phyloP scores from a whole-genome alignment of 257 asterid genomes.

The Solanum gracilifrons region DNA sequence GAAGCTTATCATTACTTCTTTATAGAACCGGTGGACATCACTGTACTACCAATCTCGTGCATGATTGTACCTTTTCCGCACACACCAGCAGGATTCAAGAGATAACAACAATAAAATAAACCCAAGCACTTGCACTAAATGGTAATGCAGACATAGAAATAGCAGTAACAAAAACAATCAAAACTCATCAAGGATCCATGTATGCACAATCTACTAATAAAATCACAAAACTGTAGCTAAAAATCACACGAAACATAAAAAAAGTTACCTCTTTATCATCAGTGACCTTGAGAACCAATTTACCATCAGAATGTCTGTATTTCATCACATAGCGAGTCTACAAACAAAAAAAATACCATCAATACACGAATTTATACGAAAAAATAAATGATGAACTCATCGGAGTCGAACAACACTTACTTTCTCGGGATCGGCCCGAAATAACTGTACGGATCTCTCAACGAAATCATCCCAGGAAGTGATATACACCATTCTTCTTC shows the following conservation, averaged over 20 bases:
- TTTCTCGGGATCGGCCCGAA: slow-evolving; percentile 62
- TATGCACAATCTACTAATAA: background rate
- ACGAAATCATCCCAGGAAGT: slow-evolving; percentile 76
- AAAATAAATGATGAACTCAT: background rate
- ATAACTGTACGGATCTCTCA: slow-evolving; percentile 58
- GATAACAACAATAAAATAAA: background rate
- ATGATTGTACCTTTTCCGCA: background rate
- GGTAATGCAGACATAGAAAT: background rate
- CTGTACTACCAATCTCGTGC: background rate
- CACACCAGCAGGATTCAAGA: background rate
- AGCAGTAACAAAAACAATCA: background rate
- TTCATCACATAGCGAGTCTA: slow-evolving; percentile 86
- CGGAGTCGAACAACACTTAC: slow-evolving; percentile 14
- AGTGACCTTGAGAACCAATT: slow-evolving; percentile 87
- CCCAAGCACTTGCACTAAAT: background rate
- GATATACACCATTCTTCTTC: slow-evolving; percentile 48
- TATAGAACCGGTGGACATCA: background rate
- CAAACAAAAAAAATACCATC: background rate
- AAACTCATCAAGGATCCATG: background rate
- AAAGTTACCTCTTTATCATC: slow-evolving; percentile 56
- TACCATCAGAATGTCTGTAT: slow-evolving; percentile 81
- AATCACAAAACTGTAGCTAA: background rate
- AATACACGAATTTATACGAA: background rate
- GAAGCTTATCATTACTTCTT: background rate
- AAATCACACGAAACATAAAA: background rate